A percentile compares a stretch with the other conserved stretches of the same genome.
These are phyloP conservation scores for Gonapodya prolifera DNA, from an alignment of 192 early-diverging fungal genomes.

Conservation along the genomic window DNA sequence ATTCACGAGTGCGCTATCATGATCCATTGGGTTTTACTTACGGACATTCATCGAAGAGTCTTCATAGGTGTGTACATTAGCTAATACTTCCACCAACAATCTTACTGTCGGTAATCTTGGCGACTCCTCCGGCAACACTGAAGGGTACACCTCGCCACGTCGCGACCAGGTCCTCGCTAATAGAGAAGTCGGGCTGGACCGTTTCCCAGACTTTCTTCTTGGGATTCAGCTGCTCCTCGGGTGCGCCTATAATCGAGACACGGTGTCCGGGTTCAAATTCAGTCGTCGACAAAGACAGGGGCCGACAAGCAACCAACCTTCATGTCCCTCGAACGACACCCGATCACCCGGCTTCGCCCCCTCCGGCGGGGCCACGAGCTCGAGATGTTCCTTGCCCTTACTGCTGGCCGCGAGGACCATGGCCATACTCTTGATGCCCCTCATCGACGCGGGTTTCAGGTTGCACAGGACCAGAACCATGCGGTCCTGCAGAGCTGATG, in stretches of 20 bases:
- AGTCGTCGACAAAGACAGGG: neutral
- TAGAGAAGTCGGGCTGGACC: conserved; percentile 78
- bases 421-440: conserved; percentile 85
- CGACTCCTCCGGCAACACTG: neutral
- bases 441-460: conserved; percentile 86
- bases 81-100: neutral
- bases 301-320: conserved; percentile 29
- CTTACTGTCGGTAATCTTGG: neutral
- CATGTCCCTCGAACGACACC: conserved; percentile 81
- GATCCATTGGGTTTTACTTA: no score
- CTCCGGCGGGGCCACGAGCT: conserved; percentile 79
- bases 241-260: conserved; percentile 35
- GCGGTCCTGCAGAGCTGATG: conserved; percentile 6
- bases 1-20: no score
- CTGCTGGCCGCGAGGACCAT: conserved; percentile 92
- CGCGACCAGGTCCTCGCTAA: conserved; percentile 41
- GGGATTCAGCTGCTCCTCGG: conserved; percentile 85
- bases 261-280: no score
- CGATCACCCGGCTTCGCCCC: conserved; percentile 78
- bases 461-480: conserved; percentile 64
- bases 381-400: conserved; percentile 70
- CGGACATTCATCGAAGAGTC: no score
- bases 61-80: no score
- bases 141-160: conserved; percentile 12
- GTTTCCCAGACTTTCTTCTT: conserved; percentile 99